A percentile compares a stretch with the other conserved stretches of the same genome.
Evolutionary conservation across 208 protist genomes (phyloP).

Genomic region (Vickermania ingenoplastis): DNA sequence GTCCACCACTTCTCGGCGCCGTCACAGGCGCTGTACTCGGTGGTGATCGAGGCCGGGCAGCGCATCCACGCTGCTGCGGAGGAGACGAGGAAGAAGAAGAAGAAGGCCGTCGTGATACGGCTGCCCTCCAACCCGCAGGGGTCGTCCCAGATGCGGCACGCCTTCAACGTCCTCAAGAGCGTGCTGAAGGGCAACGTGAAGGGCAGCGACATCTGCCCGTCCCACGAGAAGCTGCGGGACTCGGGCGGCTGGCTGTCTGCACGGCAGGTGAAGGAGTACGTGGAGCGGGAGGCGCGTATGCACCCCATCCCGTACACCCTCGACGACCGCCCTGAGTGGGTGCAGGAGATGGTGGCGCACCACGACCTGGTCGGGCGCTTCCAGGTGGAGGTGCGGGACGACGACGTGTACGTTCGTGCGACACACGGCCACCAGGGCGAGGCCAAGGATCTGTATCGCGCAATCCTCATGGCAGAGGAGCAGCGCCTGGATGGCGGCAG

Average conservation of each 20-base stretch:
- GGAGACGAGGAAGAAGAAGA: constrained; percentile 10
- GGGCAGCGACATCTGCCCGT: too few relatives aligned
- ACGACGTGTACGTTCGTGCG: constrained; percentile 8
- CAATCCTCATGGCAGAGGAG: too few relatives aligned
- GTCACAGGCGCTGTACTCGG: constrained; percentile 9
- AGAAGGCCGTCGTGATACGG: neutral
- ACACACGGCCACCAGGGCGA: too few relatives aligned
- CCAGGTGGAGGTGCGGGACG: constrained; percentile 24
- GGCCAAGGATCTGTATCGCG: too few relatives aligned
- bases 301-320: constrained; percentile 7
- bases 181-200: too few relatives aligned
- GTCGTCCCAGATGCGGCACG: too few relatives aligned
- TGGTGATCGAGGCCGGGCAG: constrained; percentile 9
- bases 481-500: too few relatives aligned
- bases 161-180: too few relatives aligned
- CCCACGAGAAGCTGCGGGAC: constrained; percentile 8
- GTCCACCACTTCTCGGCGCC: constrained; percentile 2
- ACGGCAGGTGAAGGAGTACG: constrained; percentile 12
- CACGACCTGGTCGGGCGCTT: constrained; percentile 46
- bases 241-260: constrained; percentile 46
- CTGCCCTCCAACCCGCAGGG: too few relatives aligned
- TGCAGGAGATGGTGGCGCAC: constrained; percentile 21
- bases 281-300: constrained; percentile 6
- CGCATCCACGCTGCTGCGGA: constrained; percentile 2
- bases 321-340: constrained; percentile 9